These are phyloP conservation scores for Mucor ambiguus DNA, from an alignment of 371 early-diverging fungal species.

Conservation along the genomic window DNA sequence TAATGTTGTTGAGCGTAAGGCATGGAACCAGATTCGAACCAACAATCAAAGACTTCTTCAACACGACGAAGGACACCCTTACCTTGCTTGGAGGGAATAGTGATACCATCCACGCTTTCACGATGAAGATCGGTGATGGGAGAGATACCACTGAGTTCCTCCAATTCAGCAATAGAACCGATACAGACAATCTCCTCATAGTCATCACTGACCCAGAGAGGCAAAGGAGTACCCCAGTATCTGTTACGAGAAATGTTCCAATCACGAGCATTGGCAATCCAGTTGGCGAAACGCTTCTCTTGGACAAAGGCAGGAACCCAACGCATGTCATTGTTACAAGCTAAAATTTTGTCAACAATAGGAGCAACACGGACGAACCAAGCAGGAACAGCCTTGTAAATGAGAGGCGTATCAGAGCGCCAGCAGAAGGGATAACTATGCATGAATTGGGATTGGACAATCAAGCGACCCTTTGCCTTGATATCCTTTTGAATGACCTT, in stretches of 20 bases:
- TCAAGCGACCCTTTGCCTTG: conserved; percentile 83
- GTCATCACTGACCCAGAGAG: conserved; percentile 98
- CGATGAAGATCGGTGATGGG: conserved; percentile 98
- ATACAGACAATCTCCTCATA: conserved; percentile 93
- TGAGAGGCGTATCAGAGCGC: conserved; percentile 99
- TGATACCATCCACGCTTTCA: conserved; percentile 96
- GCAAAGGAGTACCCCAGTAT: conserved; percentile 99
- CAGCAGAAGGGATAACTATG: conserved; percentile 98
- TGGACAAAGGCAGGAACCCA: conserved; percentile 96
- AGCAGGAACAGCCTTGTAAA: conserved; percentile 98
- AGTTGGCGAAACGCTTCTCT: conserved; percentile 99
- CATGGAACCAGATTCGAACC: conserved; percentile 99
- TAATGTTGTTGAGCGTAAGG: conserved; percentile 99
- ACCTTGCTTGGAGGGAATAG: conserved; percentile 94
- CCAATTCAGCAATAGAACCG: conserved; percentile 96
- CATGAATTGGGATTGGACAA: conserved; percentile 86
- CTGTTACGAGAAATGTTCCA: conserved; percentile 99
- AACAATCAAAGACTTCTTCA: conserved; percentile 99
- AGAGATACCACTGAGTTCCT: conserved; percentile 85
- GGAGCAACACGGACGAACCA: conserved; percentile 99
- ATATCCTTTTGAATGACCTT: conserved; percentile 94
- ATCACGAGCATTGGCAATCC: conserved; percentile 99
- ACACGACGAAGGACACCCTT: conserved; percentile 92
- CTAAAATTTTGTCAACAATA: conserved; percentile 84
- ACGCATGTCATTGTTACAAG: conserved; percentile 85